phyloP scores from a whole-genome alignment of 441 rosid species.

The Melastoma candidum region DNA sequence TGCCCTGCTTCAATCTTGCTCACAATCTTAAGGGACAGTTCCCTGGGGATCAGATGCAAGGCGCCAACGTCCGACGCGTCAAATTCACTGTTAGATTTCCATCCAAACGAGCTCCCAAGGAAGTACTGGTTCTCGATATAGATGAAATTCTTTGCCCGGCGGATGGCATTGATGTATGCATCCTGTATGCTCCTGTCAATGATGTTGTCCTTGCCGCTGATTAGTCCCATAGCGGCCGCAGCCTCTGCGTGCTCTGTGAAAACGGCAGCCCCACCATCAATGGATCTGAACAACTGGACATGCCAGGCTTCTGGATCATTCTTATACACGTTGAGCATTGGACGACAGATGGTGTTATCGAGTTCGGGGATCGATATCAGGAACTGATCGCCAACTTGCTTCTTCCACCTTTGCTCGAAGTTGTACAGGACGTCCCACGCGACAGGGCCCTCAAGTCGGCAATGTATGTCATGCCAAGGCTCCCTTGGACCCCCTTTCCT shows the following conservation, averaged over 20 bases:
- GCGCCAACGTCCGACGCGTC: conserved; percentile 28
- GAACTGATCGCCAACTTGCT: conserved; percentile 24
- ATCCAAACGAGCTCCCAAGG: conserved; percentile 56
- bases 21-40: conserved; percentile 47
- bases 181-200: conserved; percentile 56
- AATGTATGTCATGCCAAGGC: conserved; percentile 72
- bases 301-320: conserved; percentile 35
- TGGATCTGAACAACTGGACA: conserved; percentile 57
- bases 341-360: conserved; percentile 3
- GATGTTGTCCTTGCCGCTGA: conserved; percentile 28
- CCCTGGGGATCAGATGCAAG: conserved; percentile 50
- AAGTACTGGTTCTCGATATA: conserved; percentile 65
- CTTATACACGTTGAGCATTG: neutral
- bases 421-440: conserved; percentile 60
- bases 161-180: conserved; percentile 47
- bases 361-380: conserved; percentile 13
- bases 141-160: conserved; percentile 47
- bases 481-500: conserved; percentile 56
- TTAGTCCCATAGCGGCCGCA: conserved; percentile 28
- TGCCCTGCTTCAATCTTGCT: conserved; percentile 53
- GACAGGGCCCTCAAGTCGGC: conserved; percentile 50
- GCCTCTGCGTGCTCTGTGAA: conserved; percentile 23
- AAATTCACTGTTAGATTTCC: conserved; percentile 29
- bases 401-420: conserved; percentile 58
- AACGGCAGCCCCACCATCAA: conserved; percentile 31